Base-by-base conservation (phyloP, 2,329 filamentous ascomycete species). In the Monosporascus sp. region DNA sequence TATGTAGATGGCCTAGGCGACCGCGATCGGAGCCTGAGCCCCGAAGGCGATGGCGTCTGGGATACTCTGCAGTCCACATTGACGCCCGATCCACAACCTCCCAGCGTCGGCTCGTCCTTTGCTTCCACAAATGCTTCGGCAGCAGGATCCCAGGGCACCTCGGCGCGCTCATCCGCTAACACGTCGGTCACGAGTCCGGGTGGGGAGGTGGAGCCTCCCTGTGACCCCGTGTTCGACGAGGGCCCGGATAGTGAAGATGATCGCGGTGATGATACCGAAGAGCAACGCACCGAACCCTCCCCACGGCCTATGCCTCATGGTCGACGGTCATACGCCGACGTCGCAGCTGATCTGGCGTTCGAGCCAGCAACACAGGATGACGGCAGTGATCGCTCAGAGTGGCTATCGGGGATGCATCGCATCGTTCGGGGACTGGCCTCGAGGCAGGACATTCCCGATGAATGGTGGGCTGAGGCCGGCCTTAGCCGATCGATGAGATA, bases 41-140 rank as follows among this genome's bases (percentile, higher is more conserved):
- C 87, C 1, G 86, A 87, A 51, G 77, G 74, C 39, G 79, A 83
- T 57, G 77, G 79, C 48, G 76, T 77, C 1, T 97, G 92, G 92
- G 87, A 93, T 54, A 90, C 85, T 3, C 83, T 97, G 50, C 75
- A 91, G 53, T 86, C 81, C 6, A 95, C 89, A 0, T 80, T 97
- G 55, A 86, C 88, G 0, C 89, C 90, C 0, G 91, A 96, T 67
- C 84, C 87, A 17, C 86, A 89, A 56, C 80, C 89, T 3, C 90
- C 91, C 0, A 95, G 88, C 61, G 82, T 84, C 2, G 84, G 88
- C 31, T 92, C 90, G 1, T 96, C 91, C 0, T 96, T 96, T 67
- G 81, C 85, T 0, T 92, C 89, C 9, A 78, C 78, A 1, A 74
- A 74, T n/a, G 75, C 75, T 14, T 80, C 80, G 0, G 70, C 70